Evolutionary conservation across 345 rosid species (phyloP).

Genomic region (Syzygium grande): DNA sequence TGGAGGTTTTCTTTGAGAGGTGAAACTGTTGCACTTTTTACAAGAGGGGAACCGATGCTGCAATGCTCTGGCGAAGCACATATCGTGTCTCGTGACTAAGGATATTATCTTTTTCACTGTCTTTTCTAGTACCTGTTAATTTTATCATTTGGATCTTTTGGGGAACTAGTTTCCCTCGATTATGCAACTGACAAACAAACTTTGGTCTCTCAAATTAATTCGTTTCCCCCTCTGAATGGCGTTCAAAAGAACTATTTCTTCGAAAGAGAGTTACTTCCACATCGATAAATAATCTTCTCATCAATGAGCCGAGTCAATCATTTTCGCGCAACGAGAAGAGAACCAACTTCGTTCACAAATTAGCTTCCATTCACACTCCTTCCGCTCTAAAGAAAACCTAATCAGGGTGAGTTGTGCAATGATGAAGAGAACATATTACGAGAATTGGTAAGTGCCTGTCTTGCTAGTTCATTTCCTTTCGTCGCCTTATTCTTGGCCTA

Average conservation of each 20-base stretch:
- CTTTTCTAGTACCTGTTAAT: neutral
- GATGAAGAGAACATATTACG: neutral
- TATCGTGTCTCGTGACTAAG: rapidly evolving
- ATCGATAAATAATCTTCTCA: neutral
- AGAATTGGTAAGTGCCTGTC: neutral
- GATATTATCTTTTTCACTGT: rapidly evolving
- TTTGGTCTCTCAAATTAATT: neutral
- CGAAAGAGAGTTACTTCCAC: rapidly evolving
- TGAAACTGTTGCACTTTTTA: neutral
- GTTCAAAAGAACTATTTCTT: neutral
- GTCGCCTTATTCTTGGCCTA: neutral
- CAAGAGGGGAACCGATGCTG: rapidly evolving
- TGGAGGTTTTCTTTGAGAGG: neutral
- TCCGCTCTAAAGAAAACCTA: neutral
- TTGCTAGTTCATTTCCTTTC: rapidly evolving
- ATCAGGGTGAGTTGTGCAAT: neutral
- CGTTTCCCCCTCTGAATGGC: neutral
- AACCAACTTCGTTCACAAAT: neutral
- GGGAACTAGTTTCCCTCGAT: neutral
- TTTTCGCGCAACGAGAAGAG: neutral
- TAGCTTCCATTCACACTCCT: neutral
- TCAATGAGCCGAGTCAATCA: neutral
- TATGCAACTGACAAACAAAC: no score
- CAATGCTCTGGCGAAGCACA: neutral
- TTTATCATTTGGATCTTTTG: rapidly evolving